These are phyloP conservation scores for Tylopilus sp. DNA, from an alignment of 768 basidiomycete genomes.

Conservation along the genomic window DNA sequence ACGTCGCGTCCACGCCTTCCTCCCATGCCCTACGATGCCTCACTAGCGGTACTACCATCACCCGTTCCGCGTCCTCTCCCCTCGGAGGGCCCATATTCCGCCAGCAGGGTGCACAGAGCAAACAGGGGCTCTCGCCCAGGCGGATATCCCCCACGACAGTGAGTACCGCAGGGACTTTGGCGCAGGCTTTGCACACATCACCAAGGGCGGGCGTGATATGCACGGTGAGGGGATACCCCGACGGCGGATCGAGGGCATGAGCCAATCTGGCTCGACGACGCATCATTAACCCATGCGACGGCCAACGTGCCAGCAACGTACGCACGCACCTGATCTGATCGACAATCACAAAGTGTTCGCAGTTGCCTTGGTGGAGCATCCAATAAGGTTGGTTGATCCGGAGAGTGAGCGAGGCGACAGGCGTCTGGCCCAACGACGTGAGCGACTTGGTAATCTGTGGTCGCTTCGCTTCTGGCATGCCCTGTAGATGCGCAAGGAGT, in stretches of 20 bases:
- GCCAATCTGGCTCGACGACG: conserved; percentile 45
- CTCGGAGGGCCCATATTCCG: conserved; percentile 56
- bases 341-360: conserved; percentile 75
- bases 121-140: conserved; percentile 73
- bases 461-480: conserved; percentile 30
- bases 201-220: conserved; percentile 60
- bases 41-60: conserved; percentile 53
- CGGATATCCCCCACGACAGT: conserved; percentile 69
- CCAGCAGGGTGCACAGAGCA: conserved; percentile 76
- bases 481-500: conserved; percentile 39
- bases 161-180: conserved; percentile 64
- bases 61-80: conserved; percentile 34
- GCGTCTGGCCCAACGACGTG: conserved; percentile 44
- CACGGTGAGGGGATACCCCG: conserved; percentile 65
- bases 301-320: not conserved
- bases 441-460: conserved; percentile 36
- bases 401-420: conserved; percentile 52
- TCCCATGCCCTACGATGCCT: conserved; percentile 33
- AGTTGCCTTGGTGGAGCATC: conserved; percentile 76
- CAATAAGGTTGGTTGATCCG: conserved; percentile 77
- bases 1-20: conserved; percentile 1
- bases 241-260: conserved; percentile 52
- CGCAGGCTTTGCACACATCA: conserved; percentile 66
- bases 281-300: conserved; percentile 6
- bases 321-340: conserved; percentile 67